phyloP scores from a whole-genome alignment of 805 yeast genomes.

The Lachancea quebecensis region DNA sequence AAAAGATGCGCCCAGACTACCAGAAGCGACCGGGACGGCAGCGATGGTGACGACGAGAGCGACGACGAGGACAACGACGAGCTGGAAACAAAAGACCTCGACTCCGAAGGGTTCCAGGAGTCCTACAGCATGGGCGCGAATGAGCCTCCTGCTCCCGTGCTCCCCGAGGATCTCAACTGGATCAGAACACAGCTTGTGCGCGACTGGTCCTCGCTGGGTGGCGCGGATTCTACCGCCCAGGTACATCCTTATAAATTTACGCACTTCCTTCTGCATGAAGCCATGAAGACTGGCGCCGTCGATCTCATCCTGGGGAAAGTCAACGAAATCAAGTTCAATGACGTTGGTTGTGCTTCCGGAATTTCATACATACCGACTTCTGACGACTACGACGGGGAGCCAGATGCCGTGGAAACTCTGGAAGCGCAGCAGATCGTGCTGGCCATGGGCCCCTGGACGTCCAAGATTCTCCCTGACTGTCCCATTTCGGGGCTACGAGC shows the following conservation, averaged over 20 bases:
- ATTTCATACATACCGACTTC: constrained; percentile 47
- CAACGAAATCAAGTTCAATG: constrained; percentile 53
- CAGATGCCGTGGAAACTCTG: constrained; percentile 38
- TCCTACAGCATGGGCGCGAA: constrained; percentile 4
- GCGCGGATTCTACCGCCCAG: constrained; percentile 85
- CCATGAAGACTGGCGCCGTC: constrained; percentile 76
- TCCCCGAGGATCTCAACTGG: constrained; percentile 75
- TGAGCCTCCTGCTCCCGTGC: constrained; percentile 9
- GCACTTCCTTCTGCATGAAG: constrained; percentile 69
- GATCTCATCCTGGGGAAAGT: constrained; percentile 83
- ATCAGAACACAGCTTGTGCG: constrained; percentile 55
- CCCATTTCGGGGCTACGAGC: constrained; percentile 93
- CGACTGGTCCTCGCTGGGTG: constrained; percentile 77
- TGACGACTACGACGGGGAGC: constrained; percentile 25
- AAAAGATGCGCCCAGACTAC: constrained; percentile 6
- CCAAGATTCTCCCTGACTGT: constrained; percentile 81
- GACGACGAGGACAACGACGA: constrained; percentile 4
- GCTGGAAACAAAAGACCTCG: background rate
- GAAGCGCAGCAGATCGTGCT: constrained; percentile 73
- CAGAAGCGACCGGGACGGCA: constrained; percentile 2
- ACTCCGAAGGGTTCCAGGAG: constrained; percentile 5
- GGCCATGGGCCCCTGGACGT: constrained; percentile 96
- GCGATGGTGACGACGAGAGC: constrained; percentile 3
- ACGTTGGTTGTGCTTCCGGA: constrained; percentile 64
- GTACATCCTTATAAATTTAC: constrained; percentile 95